A percentile compares a stretch with the other conserved stretches of the same genome.
phyloP scores from a whole-genome alignment of 192 early-diverging fungal genomes.

The Mortierella alpina region DNA sequence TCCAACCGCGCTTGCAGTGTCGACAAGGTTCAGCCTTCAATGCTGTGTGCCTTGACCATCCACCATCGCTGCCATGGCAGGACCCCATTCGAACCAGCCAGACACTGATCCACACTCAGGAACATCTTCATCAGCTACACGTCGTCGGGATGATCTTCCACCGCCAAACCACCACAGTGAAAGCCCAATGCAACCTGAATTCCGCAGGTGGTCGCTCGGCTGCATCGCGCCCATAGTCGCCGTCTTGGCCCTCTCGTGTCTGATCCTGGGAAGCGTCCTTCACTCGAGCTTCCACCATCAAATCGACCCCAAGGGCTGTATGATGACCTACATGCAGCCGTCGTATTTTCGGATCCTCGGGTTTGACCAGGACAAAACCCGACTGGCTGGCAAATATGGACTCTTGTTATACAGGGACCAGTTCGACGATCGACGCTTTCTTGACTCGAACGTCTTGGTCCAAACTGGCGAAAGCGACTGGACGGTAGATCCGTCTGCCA shows the following conservation, averaged over 20 bases:
- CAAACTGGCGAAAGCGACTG: slow-evolving; percentile 8
- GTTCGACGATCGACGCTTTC: slow-evolving; percentile 50
- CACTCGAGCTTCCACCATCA: slow-evolving; percentile 78
- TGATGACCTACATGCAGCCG: slow-evolving; percentile 67
- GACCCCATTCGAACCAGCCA: no score
- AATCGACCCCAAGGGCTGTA: slow-evolving; percentile 66
- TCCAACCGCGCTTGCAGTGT: no score
- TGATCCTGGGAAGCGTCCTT: slow-evolving; percentile 35
- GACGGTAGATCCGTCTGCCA: slow-evolving; percentile 22
- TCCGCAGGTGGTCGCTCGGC: no score
- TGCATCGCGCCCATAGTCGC: not conserved
- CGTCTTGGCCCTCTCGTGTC: slow-evolving; percentile 4
- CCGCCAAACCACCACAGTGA: no score
- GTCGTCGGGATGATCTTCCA: no score
- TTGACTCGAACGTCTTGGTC: slow-evolving; percentile 14
- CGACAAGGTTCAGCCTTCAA: no score
- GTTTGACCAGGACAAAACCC: slow-evolving; percentile 63
- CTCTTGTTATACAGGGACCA: slow-evolving; percentile 82
- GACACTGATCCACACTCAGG: no score
- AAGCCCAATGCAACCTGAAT: no score
- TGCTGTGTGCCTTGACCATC: no score
- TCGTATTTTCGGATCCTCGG: slow-evolving; percentile 58
- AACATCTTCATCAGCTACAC: no score
- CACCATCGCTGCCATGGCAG: no score
- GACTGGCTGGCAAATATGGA: slow-evolving; percentile 79